phyloP scores from a whole-genome alignment of 768 basidiomycete genomes.

The Tricholoma bakamatsutake region DNA sequence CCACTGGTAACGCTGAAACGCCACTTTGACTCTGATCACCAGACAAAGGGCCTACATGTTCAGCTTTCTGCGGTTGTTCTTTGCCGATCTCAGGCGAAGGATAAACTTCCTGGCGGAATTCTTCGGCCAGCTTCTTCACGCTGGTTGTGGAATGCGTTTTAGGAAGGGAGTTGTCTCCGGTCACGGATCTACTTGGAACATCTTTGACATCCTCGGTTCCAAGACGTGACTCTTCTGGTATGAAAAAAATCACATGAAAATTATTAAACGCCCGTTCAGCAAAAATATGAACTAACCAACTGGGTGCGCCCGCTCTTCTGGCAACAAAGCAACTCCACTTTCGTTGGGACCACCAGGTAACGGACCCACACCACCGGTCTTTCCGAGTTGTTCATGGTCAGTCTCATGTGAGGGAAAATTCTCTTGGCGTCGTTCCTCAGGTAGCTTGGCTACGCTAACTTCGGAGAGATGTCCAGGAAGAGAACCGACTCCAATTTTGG shows the following conservation, averaged over 20 bases:
- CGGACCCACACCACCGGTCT: constrained; percentile 10
- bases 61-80: no score
- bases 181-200: constrained; percentile 12
- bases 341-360: constrained; percentile 14
- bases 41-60: no score
- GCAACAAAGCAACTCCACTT: constrained; percentile 11
- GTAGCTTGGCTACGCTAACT: constrained; percentile 40
- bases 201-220: constrained; percentile 3
- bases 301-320: constrained; percentile 10
- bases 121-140: constrained; percentile 44
- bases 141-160: constrained; percentile 36
- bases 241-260: neutral
- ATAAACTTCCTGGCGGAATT: constrained; percentile 21
- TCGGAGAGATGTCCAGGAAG: constrained; percentile 43
- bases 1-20: constrained; percentile 10
- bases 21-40: neutral
- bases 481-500: constrained; percentile 40
- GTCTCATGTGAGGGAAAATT: constrained; percentile 13
- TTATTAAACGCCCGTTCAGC: neutral
- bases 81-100: constrained; percentile 6
- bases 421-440: constrained; percentile 35
- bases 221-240: neutral
- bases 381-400: constrained; percentile 9
- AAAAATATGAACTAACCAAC: neutral
- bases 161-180: constrained; percentile 45